Base-by-base conservation (phyloP, 768 basidiomycete species). In the Tulasnella sp. region DNA sequence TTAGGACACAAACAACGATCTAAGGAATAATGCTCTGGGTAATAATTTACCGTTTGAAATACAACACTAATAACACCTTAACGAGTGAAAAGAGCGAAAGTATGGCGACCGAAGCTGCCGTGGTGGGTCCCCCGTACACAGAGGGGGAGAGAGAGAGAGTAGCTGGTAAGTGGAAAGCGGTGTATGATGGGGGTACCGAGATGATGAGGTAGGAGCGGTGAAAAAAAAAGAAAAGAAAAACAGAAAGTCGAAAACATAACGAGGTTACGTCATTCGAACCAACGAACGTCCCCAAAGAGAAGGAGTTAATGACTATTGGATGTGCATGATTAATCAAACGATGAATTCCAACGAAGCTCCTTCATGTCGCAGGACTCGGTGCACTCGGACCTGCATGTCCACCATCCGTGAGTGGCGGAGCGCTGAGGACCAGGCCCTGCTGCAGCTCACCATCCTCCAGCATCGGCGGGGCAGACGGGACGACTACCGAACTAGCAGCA, bases 381-480 rank as follows among this genome's bases (percentile, higher is more conserved):
- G 76, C 76, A 28, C 28, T 48, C 14, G 46, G n/a, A 50, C 24
- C 40, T 50, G 76, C 58, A 24, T 77, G 16, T 18, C 58, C 54
- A 4, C n/a, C 42, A 76, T 34, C 31, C 16, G 60, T 50, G 24
- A 54, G 54, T 14, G n/a, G 58, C 11, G 42, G 48, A 79, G 37
- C 42, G 31, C 50, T 76, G 7, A n/a, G 31, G 73, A 40, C 1
- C 48, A 77, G 24, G 18, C 4, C 50, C 24, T 40, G 75, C n/a
- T 54, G 75, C 42, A 64, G 40, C 31, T 40, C 76, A 37, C 44
- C 40, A 42, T 50, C 46, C 37, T 40, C 28, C 46, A n/a, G 8
- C 80, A 69, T 50, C 37, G 31, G 64, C n/a, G 64, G 64, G 34
- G 64, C 64, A 69, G 28, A 31, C 64, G 64, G 64, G 34, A 69